Evolutionary conservation across 768 basidiomycete genomes (phyloP), one percentile per base, ranked within the genome.

Genomic region (Mycena crocata): DNA sequence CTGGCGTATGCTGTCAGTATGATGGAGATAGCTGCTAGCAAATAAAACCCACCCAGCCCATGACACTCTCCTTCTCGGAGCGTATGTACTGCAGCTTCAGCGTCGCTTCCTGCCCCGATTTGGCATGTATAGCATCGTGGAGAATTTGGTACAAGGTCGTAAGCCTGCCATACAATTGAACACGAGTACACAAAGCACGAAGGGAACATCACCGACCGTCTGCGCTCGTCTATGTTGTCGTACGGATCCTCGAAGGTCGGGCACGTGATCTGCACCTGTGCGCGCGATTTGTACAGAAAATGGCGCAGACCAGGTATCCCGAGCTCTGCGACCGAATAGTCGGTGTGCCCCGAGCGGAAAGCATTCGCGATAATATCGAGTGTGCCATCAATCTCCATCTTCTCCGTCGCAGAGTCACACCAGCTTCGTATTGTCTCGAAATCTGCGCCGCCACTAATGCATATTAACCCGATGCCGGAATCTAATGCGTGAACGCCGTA

Each of bases 261-360:
- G 68, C 85, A 80, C 0, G 96, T 98, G 37, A 97, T 85, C 75
- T 99, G 98, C 23, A 99, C 96, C 72, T 94, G 89, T 9, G 87
- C 82, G 15, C 94, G 86, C 13, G 93, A 94, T 80, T 98, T 98
- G 83, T 98, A 99, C 51, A 98, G 80, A 75, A 98, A 99, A 77
- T 99, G 98, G 32, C 94, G 88, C 31, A 99, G 79, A 2, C 96
- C 96, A 4, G 95, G 95, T 68, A 97, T 91, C n/a, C 89, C 88
- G 14, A 98, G 80, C 59, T 93, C 90, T 3, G 89, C 89, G 60
- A 90, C 87, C 9, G 87, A 83, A 72, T 93, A 94, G 51, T 88
- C 84, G 8, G 90, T 90, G 42, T 83, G 74, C 54, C 86, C 81
- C 46, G 84, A 76, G 32, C 76, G 71, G 62, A 87, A 84, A 10